Evolutionary conservation across 352 stramenopile species (phyloP).

Genomic region (Aphanomyces astaci): DNA sequence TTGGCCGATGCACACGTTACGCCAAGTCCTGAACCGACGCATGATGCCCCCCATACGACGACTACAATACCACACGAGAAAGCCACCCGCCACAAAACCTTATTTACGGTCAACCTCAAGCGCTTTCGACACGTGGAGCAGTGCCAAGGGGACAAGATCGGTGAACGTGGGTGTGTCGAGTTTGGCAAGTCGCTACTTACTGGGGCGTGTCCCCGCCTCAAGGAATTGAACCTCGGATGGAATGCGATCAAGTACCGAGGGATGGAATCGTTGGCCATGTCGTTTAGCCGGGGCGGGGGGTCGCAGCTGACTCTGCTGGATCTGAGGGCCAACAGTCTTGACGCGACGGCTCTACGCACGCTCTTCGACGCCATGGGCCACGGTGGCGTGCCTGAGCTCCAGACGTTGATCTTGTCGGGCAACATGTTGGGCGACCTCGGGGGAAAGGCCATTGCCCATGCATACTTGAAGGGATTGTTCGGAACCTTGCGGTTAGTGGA

Average conservation of each 20-base stretch:
- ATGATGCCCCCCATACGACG: not conserved
- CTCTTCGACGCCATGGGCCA: conserved; percentile 43
- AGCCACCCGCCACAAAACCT: conserved; percentile 29
- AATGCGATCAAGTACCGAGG: conserved; percentile 55
- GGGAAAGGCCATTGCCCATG: conserved; percentile 44
- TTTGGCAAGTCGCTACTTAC: conserved; percentile 54
- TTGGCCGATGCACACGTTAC: conserved; percentile 13
- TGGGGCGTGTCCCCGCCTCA: conserved; percentile 51
- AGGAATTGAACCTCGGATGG: conserved; percentile 51
- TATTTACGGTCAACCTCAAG: conserved; percentile 64
- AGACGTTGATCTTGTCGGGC: conserved; percentile 42
- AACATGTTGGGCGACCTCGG: conserved; percentile 57
- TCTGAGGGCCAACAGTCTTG: conserved; percentile 54
- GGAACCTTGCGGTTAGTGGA: conserved; percentile 38
- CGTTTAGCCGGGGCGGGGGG: conserved; percentile 46
- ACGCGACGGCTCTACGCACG: conserved; percentile 33
- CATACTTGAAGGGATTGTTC: conserved; percentile 46
- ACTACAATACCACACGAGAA: not conserved
- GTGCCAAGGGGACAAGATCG: conserved; percentile 49
- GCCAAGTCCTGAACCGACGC: not conserved
- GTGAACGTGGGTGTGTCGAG: conserved; percentile 44
- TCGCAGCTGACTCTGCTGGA: conserved; percentile 49
- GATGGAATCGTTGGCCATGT: conserved; percentile 41
- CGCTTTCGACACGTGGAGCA: conserved; percentile 63
- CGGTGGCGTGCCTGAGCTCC: conserved; percentile 42